These are phyloP conservation scores for Pseudogymnoascus sp. DNA, from an alignment of 2,329 filamentous ascomycete species.

Conservation along the genomic window DNA sequence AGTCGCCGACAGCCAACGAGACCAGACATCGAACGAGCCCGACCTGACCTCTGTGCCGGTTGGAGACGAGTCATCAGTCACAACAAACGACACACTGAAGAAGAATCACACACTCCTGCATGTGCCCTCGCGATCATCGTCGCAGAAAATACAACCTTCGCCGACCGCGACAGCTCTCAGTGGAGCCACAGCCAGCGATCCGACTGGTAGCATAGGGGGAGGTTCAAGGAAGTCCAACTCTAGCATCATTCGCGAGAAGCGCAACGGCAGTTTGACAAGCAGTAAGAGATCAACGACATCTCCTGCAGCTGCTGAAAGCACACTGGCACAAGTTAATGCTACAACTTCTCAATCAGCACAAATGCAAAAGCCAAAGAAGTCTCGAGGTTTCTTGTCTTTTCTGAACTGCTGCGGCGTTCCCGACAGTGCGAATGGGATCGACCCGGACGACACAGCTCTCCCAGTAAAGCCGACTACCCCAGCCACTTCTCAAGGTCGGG, in stretches of 20 bases:
- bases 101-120: constrained; percentile 46
- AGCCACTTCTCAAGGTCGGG: constrained; percentile 22
- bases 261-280: constrained; percentile 61
- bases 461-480: constrained; percentile 37
- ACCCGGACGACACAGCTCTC: constrained; percentile 34
- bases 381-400: constrained; percentile 36
- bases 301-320: constrained; percentile 31
- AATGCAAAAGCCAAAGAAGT: constrained; percentile 33
- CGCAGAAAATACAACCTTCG: constrained; percentile 51
- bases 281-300: constrained; percentile 47
- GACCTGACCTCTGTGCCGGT: not conserved
- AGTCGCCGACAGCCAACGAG: not conserved
- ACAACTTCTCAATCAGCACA: constrained; percentile 24
- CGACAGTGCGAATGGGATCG: constrained; percentile 31
- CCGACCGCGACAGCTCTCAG: constrained; percentile 52
- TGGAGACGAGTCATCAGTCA: not conserved
- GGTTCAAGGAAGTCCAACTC: constrained; percentile 58
- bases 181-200: constrained; percentile 50
- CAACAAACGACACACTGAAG: constrained; percentile 14
- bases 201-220: constrained; percentile 53
- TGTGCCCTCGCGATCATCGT: constrained; percentile 55
- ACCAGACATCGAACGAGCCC: not conserved
- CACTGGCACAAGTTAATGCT: constrained; percentile 28
- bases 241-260: constrained; percentile 53
- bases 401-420: constrained; percentile 40